Percentiles rank a stretch among this genome's conserved stretches.
Evolutionary conservation across 805 yeast genomes (phyloP).

Genomic region (Cyberlindnera euphorbiiphila): DNA sequence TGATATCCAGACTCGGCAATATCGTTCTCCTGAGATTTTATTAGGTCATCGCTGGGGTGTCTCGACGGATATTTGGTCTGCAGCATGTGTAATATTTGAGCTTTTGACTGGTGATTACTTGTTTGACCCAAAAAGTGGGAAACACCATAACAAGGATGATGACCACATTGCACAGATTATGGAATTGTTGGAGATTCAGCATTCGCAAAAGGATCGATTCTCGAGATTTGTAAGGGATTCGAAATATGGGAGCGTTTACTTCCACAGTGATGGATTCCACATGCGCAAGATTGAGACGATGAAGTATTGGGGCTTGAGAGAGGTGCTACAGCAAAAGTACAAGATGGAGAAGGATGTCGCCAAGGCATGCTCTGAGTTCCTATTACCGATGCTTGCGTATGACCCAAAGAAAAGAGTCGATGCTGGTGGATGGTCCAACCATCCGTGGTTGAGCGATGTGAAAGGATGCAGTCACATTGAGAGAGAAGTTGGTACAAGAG

Average conservation of each 20-base stretch:
- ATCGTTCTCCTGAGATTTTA: constrained; percentile 61
- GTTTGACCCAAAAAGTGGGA: constrained; percentile 80
- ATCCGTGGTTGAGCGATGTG: constrained; percentile 42
- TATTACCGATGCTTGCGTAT: constrained; percentile 46
- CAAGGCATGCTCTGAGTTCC: constrained; percentile 41
- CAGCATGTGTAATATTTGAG: constrained; percentile 89
- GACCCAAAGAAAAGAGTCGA: constrained; percentile 49
- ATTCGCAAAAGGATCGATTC: constrained; percentile 36
- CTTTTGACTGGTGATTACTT: constrained; percentile 90
- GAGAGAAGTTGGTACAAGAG: constrained; percentile 24
- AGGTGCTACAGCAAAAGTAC: constrained; percentile 73
- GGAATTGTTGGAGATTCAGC: constrained; percentile 34
- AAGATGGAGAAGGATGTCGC: constrained; percentile 57
- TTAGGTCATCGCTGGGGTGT: constrained; percentile 61
- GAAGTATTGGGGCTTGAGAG: constrained; percentile 72
- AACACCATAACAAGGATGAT: constrained; percentile 79
- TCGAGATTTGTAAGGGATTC: constrained; percentile 34
- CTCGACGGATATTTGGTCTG: constrained; percentile 90
- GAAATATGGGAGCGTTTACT: constrained; percentile 42
- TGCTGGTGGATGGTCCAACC: constrained; percentile 49
- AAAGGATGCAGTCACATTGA: constrained; percentile 14
- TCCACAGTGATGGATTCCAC: constrained; percentile 38
- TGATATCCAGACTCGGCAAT: constrained; percentile 67
- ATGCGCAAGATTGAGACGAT: constrained; percentile 62
- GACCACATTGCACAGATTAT: constrained; percentile 94